Evolutionary conservation across 805 yeast genomes (phyloP).

Genomic region (Crinitomyces ghanaensis): DNA sequence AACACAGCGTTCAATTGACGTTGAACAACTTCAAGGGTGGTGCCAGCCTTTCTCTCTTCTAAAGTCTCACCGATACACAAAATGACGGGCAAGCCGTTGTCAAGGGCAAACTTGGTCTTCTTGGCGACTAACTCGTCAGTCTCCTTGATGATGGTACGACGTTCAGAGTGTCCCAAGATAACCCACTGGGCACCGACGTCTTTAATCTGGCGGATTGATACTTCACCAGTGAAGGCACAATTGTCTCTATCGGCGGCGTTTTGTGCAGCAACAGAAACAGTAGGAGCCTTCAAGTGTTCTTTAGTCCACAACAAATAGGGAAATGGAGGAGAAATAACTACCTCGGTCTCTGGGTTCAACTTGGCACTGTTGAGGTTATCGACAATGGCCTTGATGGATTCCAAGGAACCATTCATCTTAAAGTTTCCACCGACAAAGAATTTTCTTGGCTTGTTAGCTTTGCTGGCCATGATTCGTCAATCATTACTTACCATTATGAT

Average conservation of each 20-base stretch:
- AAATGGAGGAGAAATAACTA: constrained; percentile 93
- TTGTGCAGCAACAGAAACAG: constrained; percentile 80
- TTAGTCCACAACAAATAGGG: constrained; percentile 77
- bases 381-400: constrained; percentile 72
- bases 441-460: constrained; percentile 67
- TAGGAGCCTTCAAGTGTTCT: constrained; percentile 50
- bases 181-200: constrained; percentile 94
- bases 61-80: constrained; percentile 96
- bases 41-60: constrained; percentile 85
- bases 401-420: constrained; percentile 93
- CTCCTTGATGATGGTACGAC: constrained; percentile 90
- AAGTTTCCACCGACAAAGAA: constrained; percentile 99
- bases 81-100: constrained; percentile 79
- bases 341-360: constrained; percentile 72
- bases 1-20: constrained; percentile 86
- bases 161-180: constrained; percentile 95
- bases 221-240: constrained; percentile 98
- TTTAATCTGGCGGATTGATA: constrained; percentile 75
- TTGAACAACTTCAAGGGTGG: constrained; percentile 76
- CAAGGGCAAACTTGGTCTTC: constrained; percentile 90
- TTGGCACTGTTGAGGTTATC: constrained; percentile 70
- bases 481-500: constrained; percentile 3
- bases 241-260: constrained; percentile 77
- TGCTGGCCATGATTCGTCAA: constrained; percentile 1
- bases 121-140: constrained; percentile 83